Evolutionary conservation across 2,329 filamentous ascomycete species (phyloP).

Genomic region (Fusarium praegraminearum): DNA sequence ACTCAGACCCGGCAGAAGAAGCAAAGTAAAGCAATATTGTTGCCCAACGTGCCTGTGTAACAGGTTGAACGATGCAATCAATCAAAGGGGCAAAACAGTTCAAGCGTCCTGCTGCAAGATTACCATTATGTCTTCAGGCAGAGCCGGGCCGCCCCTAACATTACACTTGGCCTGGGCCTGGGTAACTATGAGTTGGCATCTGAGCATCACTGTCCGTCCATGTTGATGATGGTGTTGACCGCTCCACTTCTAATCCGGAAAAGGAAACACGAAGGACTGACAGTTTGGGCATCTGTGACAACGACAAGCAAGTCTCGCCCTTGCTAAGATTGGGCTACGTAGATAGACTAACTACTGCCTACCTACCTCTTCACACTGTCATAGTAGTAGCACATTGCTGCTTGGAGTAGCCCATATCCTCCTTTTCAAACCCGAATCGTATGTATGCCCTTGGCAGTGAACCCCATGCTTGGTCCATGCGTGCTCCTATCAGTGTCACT

Average conservation of each 20-base stretch:
- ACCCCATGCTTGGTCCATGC: constrained; percentile 32
- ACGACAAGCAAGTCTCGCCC: neutral
- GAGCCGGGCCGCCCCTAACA: neutral
- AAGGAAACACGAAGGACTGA: neutral
- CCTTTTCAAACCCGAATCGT: constrained; percentile 3
- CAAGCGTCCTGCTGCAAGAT: neutral
- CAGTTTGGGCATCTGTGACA: neutral
- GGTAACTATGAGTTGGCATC: neutral
- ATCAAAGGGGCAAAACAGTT: neutral
- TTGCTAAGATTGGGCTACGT: neutral
- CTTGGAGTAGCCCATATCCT: constrained; percentile 14
- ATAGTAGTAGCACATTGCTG: constrained; percentile 14
- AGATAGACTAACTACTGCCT: neutral
- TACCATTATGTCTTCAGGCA: neutral
- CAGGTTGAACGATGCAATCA: neutral
- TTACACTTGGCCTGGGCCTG: neutral
- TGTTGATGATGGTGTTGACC: neutral
- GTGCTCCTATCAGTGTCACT: constrained; percentile 11
- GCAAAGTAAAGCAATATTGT: neutral
- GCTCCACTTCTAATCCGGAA: neutral
- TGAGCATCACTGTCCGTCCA: neutral
- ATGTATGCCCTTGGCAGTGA: constrained; percentile 26
- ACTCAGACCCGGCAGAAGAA: neutral
- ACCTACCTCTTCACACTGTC: neutral
- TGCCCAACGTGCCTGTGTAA: neutral